Conservation (phyloP, 140 eudicot genomes). For the Anethum foeniculum region DNA sequence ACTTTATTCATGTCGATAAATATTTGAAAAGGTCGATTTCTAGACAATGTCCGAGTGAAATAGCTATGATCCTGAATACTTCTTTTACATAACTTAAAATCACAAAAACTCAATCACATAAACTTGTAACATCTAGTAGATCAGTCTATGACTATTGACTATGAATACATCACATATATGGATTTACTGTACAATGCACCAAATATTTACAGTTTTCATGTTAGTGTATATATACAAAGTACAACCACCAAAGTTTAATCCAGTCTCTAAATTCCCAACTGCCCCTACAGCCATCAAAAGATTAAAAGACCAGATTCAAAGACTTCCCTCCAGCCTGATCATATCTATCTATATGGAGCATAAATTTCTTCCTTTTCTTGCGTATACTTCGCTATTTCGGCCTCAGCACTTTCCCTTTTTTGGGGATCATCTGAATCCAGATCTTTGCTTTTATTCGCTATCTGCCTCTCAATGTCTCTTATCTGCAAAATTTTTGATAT, state of each 20-base stretch:
- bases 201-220: neutral
- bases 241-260: neutral
- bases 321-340: neutral
- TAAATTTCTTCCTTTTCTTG: slow-evolving; percentile 22
- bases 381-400: slow-evolving; percentile 29
- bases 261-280: neutral
- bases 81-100: no score
- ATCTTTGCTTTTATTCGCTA: slow-evolving; percentile 12
- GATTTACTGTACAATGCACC: neutral
- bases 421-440: slow-evolving; percentile 19
- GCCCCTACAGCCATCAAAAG: neutral
- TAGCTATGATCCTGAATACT: no score
- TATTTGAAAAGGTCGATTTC: neutral
- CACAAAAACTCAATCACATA: neutral
- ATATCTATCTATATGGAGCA: neutral
- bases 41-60: neutral
- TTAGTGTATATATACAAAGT: neutral
- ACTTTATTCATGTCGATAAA: no score
- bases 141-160: neutral
- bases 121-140: neutral
- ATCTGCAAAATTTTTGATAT: slow-evolving; percentile 25
- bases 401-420: slow-evolving; percentile 27
- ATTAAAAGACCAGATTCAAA: neutral
- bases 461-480: slow-evolving; percentile 29
- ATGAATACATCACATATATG: neutral